These are phyloP conservation scores for Xylaria sp. DNA, from an alignment of 2,329 filamentous ascomycete species.

Conservation along the genomic window DNA sequence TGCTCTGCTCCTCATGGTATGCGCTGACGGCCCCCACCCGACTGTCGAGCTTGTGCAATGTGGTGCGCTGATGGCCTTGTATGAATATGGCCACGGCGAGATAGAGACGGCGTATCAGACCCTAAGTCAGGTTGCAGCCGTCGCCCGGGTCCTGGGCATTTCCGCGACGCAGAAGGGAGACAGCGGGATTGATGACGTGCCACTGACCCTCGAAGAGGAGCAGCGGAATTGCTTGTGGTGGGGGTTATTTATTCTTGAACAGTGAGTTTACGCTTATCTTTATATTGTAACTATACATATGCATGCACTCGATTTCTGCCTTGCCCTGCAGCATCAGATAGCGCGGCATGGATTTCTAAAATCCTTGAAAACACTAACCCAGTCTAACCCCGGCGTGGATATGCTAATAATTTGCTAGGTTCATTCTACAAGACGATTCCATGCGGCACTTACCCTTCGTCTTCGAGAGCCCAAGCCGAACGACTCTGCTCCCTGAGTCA, in stretches of 20 bases:
- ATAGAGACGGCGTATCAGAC: constrained; percentile 56
- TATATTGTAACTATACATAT: not conserved
- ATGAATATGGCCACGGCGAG: constrained; percentile 59
- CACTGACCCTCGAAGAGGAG: constrained; percentile 42
- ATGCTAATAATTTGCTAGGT: constrained; percentile 42
- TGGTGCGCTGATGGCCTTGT: constrained; percentile 55
- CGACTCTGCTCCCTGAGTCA: constrained; percentile 48
- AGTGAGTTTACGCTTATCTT: constrained; percentile 48
- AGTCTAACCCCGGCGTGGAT: not conserved
- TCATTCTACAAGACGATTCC: constrained; percentile 49
- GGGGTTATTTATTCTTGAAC: constrained; percentile 58
- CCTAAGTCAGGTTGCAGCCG: constrained; percentile 55
- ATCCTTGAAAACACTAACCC: not conserved
- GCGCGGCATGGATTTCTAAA: not conserved
- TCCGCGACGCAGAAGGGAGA: constrained; percentile 52
- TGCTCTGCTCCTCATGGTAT: constrained; percentile 50
- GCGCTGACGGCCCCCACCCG: constrained; percentile 48
- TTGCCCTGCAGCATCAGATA: not conserved
- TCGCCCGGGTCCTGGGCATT: constrained; percentile 52
- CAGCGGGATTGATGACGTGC: constrained; percentile 43
- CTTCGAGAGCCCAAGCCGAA: constrained; percentile 46
- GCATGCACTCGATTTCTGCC: not conserved
- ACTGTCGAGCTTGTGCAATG: constrained; percentile 56
- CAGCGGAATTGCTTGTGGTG: constrained; percentile 57
- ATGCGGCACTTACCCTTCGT: constrained; percentile 48